These are phyloP conservation scores for Brassica nigra DNA, from an alignment of 345 rosid genomes.

Conservation along the genomic window DNA sequence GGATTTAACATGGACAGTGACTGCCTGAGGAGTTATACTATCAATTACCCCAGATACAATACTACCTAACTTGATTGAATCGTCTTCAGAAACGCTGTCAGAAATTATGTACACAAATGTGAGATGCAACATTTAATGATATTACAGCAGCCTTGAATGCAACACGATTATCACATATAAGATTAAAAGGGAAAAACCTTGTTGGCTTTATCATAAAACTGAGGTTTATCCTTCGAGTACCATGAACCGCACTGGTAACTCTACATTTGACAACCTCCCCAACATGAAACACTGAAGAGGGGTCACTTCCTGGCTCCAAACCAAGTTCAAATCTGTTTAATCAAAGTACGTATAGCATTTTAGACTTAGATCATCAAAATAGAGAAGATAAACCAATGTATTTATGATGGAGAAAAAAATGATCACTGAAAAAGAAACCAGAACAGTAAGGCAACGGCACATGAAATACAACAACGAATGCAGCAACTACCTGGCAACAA, in stretches of 20 bases:
- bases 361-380: conserved; percentile 26
- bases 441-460: conserved; percentile 12
- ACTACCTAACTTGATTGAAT: conserved; percentile 74
- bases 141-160: conserved; percentile 13
- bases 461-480: conserved; percentile 19
- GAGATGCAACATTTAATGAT: conserved; percentile 14
- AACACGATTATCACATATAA: conserved; percentile 5
- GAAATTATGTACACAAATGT: conserved; percentile 21
- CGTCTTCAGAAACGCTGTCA: conserved; percentile 75
- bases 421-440: not conserved
- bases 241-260: conserved; percentile 62
- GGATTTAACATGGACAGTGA: conserved; percentile 58
- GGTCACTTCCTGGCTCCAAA: conserved; percentile 70
- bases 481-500: conserved; percentile 73
- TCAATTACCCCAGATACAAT: conserved; percentile 83
- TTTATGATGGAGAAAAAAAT: not conserved
- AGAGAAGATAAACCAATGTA: conserved; percentile 1
- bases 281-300: conserved; percentile 68
- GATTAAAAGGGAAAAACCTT: conserved; percentile 56
- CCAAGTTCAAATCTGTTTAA: conserved; percentile 87
- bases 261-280: conserved; percentile 99
- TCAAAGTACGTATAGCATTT: conserved; percentile 30
- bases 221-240: conserved; percentile 75
- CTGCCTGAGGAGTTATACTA: conserved; percentile 56
- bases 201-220: conserved; percentile 76